phyloP scores from a whole-genome alignment of 2,329 filamentous ascomycete genomes.

The Colletotrichum spinosum region DNA sequence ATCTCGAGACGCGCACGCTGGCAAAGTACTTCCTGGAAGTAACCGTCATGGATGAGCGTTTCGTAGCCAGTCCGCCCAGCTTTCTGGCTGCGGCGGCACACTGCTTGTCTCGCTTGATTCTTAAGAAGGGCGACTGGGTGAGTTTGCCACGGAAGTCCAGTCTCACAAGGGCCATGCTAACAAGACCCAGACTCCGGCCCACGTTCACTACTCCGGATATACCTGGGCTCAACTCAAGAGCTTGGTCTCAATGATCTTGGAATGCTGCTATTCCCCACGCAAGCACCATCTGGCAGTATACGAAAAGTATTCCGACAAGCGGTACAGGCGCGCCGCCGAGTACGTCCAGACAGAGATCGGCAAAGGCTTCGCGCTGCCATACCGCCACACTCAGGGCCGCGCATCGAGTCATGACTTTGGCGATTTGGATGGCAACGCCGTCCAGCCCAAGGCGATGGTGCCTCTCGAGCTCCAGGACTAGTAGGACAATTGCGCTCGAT shows the following conservation, averaged over 20 bases:
- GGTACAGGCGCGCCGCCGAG: constrained; percentile 85
- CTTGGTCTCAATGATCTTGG: constrained; percentile 81
- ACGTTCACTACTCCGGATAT: constrained; percentile 95
- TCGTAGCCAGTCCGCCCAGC: constrained; percentile 90
- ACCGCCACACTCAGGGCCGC: constrained; percentile 53
- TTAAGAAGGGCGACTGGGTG: constrained; percentile 95
- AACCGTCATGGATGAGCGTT: constrained; percentile 97
- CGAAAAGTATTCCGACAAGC: constrained; percentile 90
- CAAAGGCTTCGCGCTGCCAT: constrained; percentile 66
- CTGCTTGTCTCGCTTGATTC: constrained; percentile 87
- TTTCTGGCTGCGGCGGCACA: constrained; percentile 92
- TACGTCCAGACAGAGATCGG: constrained; percentile 82
- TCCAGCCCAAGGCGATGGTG: constrained; percentile 27
- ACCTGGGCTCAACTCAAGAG: constrained; percentile 86
- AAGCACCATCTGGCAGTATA: constrained; percentile 89
- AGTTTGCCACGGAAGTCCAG: constrained; percentile 49
- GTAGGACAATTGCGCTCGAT: constrained; percentile 34
- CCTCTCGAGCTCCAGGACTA: constrained; percentile 36
- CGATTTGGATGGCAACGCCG: constrained; percentile 29
- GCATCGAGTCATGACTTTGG: constrained; percentile 38
- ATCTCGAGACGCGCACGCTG: constrained; percentile 92
- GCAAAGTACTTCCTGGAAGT: constrained; percentile 98
- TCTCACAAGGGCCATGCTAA: constrained; percentile 47
- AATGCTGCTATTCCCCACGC: constrained; percentile 85
- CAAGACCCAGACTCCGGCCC: constrained; percentile 73